Conservation (phyloP, 495 filamentous ascomycete species). For the Filosporella fistucella region DNA sequence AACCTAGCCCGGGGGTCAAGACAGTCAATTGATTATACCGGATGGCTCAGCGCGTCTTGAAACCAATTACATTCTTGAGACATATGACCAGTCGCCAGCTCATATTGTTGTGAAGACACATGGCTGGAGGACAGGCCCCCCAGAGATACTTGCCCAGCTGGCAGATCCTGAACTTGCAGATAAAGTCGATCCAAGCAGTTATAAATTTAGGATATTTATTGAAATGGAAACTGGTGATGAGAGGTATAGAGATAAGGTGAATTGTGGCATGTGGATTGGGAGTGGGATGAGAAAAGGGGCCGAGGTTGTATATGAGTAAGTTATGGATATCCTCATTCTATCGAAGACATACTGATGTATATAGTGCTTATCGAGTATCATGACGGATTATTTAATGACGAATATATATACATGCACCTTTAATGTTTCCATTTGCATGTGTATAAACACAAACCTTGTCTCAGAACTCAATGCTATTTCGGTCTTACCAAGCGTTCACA, state of each 20-base stretch:
- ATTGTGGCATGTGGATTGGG: slow-evolving; percentile 57
- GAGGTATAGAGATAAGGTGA: slow-evolving; percentile 48
- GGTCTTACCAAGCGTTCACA: no score
- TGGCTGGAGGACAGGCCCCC: slow-evolving; percentile 55
- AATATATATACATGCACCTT: neutral
- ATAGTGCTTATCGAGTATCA: slow-evolving; percentile 18
- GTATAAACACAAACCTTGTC: no score
- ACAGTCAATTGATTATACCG: slow-evolving; percentile 52
- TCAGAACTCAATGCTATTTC: no score
- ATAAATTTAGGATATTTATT: slow-evolving; percentile 53
- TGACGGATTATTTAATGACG: no score
- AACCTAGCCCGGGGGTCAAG: slow-evolving; percentile 52
- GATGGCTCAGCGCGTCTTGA: slow-evolving; percentile 48
- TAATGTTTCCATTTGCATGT: no score
- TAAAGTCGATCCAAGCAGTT: slow-evolving; percentile 50
- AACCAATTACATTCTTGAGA: slow-evolving; percentile 52
- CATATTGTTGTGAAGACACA: slow-evolving; percentile 51
- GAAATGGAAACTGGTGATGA: slow-evolving; percentile 57
- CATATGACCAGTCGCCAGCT: slow-evolving; percentile 54
- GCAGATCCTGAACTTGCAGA: slow-evolving; percentile 41
- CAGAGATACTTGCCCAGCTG: slow-evolving; percentile 26
- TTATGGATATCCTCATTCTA: neutral
- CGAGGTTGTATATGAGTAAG: slow-evolving; percentile 35
- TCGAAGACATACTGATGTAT: neutral
- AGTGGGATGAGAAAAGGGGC: slow-evolving; percentile 52